phyloP scores from a whole-genome alignment of 768 basidiomycete genomes.

The Lentinus brumalis region DNA sequence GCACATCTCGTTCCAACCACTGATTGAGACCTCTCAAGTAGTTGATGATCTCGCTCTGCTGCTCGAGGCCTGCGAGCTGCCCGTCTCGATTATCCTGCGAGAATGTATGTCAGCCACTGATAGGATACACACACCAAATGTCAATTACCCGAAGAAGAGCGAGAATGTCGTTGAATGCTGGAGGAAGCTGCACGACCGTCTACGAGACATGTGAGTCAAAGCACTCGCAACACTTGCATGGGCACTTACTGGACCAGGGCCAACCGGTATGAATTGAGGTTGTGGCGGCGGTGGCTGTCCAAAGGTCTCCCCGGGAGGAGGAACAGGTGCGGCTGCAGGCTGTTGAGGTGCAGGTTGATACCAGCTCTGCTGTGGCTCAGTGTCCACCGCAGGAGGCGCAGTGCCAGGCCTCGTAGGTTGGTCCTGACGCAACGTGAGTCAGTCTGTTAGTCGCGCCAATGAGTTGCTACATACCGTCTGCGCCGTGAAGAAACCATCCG shows the following conservation, averaged over 20 bases:
- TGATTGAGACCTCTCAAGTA: slow-evolving; percentile 77
- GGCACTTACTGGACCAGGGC: slow-evolving; percentile 53
- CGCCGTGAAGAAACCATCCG: slow-evolving; percentile 14
- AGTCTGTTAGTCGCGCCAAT: not conserved
- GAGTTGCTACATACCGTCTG: slow-evolving; percentile 7
- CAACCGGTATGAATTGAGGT: slow-evolving; percentile 5
- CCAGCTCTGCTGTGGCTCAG: not conserved
- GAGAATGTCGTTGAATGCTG: slow-evolving; percentile 68
- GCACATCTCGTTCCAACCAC: slow-evolving; percentile 80
- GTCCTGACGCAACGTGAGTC: not conserved
- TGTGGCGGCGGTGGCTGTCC: not conserved
- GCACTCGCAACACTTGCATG: not conserved
- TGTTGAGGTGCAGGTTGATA: not conserved
- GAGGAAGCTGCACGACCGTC: slow-evolving; percentile 64
- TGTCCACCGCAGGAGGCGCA: slow-evolving; percentile 1
- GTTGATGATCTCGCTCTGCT: slow-evolving; percentile 78
- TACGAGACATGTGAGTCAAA: slow-evolving; percentile 26
- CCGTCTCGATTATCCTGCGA: slow-evolving; percentile 73
- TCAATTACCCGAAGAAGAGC: slow-evolving; percentile 60
- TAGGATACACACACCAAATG: not conserved
- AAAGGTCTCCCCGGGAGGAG: slow-evolving; percentile 12
- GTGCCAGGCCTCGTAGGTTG: slow-evolving; percentile 2
- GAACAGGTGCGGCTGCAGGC: not conserved
- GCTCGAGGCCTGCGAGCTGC: slow-evolving; percentile 73
- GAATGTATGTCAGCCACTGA: not conserved